Percentiles rank a stretch among this genome's conserved stretches.
Evolutionary conservation across 2,329 filamentous ascomycete genomes (phyloP).

Genomic region (Claviceps capensis): DNA sequence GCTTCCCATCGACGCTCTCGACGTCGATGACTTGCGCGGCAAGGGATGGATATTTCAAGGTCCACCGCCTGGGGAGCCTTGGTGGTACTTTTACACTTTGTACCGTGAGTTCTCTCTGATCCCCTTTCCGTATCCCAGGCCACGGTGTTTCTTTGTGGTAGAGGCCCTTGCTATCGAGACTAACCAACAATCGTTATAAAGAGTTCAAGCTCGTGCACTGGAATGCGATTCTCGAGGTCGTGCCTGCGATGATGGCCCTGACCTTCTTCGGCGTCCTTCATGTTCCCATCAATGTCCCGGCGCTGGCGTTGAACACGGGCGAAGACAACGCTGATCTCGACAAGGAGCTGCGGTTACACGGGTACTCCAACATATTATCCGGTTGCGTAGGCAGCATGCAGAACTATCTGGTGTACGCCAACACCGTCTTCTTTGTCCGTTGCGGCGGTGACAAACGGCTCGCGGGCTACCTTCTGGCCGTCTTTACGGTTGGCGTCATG

Average conservation of each 20-base stretch:
- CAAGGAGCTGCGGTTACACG: conserved; percentile 81
- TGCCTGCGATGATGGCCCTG: conserved; percentile 90
- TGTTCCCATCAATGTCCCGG: conserved; percentile 95
- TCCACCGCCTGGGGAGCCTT: conserved; percentile 73
- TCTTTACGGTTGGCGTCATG: conserved; percentile 68
- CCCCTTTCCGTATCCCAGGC: neutral
- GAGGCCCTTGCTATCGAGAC: neutral
- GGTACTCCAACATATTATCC: conserved; percentile 82
- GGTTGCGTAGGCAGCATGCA: conserved; percentile 79
- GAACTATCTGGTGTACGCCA: conserved; percentile 96
- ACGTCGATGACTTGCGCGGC: conserved; percentile 52
- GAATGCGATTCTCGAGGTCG: conserved; percentile 66
- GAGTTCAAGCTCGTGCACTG: conserved; percentile 73
- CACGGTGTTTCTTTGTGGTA: neutral
- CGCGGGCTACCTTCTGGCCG: conserved; percentile 73
- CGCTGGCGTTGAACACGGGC: conserved; percentile 75
- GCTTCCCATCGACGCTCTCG: conserved; percentile 50
- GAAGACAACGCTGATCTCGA: conserved; percentile 90
- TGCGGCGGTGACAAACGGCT: conserved; percentile 80
- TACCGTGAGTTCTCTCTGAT: conserved; percentile 50
- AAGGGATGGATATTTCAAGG: conserved; percentile 86
- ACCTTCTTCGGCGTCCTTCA: conserved; percentile 97
- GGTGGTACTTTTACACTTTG: conserved; percentile 95
- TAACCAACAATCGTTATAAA: conserved; percentile 18
- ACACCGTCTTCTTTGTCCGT: conserved; percentile 91